Base-by-base conservation (phyloP, 148 eudicot genomes). In the Cornus florida region DNA sequence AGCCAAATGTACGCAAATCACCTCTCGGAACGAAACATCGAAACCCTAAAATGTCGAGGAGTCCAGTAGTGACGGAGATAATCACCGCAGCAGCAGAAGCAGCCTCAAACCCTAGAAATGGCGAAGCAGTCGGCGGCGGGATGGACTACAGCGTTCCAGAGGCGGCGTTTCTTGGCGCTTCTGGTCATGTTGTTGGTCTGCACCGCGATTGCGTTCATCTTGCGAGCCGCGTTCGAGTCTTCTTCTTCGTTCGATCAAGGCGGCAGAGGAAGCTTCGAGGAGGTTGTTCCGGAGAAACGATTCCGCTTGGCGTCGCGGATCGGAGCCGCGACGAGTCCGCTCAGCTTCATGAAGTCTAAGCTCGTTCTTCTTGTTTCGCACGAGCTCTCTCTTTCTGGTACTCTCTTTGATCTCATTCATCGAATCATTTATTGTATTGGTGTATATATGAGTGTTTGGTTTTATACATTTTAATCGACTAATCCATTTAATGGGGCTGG, bases 351-450 rank as follows among this genome's bases (percentile, higher is more conserved):
- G 97, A 95, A 93, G 88, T 92, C 97, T 22, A 95, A 93, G 90
- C 93, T 88, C 67, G 97, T 95, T 39, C 88, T 95, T 28, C 79
- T 93, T 50, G 99, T 95, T 9, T 95, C 99, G 32, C 99, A 95
- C 74, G 97, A 95, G 77, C 97, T 95, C 78, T 92, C 99, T 8
- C 97, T 95, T 74, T 95, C 99, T 70, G 97, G 99, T 95, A 86
- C 39, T 28, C 16, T 56, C 28, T 73, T 17, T 56, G 0, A 1
- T 31, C 24, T 67, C 64, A 7, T 60, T 74, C 69, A 60, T 13
- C 7, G 0, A 17, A n/a, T 32, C 10, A 60, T 75, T 64, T 57
- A 35, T 35, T 35, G 38, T 35, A 35, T 35, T 35, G 38, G 38
- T 53, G 59, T 53, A 53, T 53, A 13, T 11, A 53, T 53, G 59